Base-by-base conservation (phyloP, 345 rosid species). In the Rhizophora mangle region DNA sequence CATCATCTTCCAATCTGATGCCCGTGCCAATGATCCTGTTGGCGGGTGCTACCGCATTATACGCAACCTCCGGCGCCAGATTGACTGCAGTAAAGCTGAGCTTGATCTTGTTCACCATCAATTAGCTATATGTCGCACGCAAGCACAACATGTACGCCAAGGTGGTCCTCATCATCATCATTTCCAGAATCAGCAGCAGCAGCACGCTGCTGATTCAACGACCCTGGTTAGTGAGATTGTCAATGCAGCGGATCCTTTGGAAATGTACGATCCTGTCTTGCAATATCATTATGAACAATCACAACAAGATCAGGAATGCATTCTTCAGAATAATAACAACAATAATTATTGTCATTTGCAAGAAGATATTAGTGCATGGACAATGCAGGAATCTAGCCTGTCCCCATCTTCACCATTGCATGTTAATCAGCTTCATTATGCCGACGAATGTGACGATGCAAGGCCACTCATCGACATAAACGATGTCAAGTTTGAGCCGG, bases 1-100 rank as follows among this genome's bases (percentile, higher is more conserved):
- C 59, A 95, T 95, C 65, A 88, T 95, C 34, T 86, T 82, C 80
- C 96, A 95, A 62, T 88, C 99, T 0, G 94, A 95, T 47, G 94
- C 84, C 1, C 89, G 98, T 0, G 97, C 98, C 13, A 82, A 56
- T 9, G 99, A 92, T 57, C 99, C 98, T 0, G 81, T 95, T 1
- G 87, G 88, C 1, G 99, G 99, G 0, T 95, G 99, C 63, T 89
- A 67, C 73, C 56, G 89, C 10, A 86, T 95, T 62, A 78, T 92
- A 5, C 78, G 79, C 26, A 84, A 89, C 24, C 96, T 90, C 22
- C 91, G 90, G 22, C 82, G 81, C 15, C 86, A 92, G 71, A 90
- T 95, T 18, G 92, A 88, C 4, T 87, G 66, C 63, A 78, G 46
- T 19, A 84, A 83, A 72, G 86, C 86, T 11, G 96, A 95, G 73